Percentiles rank a stretch among this genome's conserved stretches.
phyloP scores from a whole-genome alignment of 108 stramenopile genomes.

The Epithemia pelagica region DNA sequence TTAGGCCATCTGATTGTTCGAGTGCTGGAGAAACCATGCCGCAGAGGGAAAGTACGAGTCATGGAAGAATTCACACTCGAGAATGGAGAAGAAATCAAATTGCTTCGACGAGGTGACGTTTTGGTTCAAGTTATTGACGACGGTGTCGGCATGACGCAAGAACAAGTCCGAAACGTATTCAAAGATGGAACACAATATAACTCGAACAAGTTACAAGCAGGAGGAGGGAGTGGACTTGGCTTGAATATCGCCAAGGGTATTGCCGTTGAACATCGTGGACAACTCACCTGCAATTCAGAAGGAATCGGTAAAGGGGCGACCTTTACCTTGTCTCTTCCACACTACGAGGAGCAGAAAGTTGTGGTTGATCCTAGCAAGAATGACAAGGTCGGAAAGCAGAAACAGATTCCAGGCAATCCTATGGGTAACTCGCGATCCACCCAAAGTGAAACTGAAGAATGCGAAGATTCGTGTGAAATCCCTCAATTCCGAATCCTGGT shows the following conservation, averaged over 20 bases:
- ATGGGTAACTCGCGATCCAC: not conserved
- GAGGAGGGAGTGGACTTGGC: constrained; percentile 40
- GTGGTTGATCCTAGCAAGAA: constrained; percentile 4
- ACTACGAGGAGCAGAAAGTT: constrained; percentile 17
- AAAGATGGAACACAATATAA: constrained; percentile 37
- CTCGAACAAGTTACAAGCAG: constrained; percentile 39
- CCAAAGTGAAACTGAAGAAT: not conserved
- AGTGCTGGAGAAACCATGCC: not conserved
- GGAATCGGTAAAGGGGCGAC: constrained; percentile 43
- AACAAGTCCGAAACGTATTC: constrained; percentile 21
- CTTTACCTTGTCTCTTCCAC: constrained; percentile 39
- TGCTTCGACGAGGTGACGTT: not conserved
- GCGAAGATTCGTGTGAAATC: not conserved
- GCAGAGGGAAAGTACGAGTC: not conserved
- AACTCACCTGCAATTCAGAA: constrained; percentile 27
- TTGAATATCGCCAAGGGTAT: constrained; percentile 42
- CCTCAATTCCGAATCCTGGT: constrained; percentile 4
- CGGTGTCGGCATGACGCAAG: constrained; percentile 35
- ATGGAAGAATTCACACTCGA: not conserved
- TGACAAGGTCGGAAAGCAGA: not conserved
- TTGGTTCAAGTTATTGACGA: constrained; percentile 23
- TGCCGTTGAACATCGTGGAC: constrained; percentile 25
- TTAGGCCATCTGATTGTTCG: constrained; percentile 10
- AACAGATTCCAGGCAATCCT: not conserved
- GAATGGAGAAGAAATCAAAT: not conserved